Evolutionary conservation across 116 monocot species (phyloP).

Genomic region (Posidonia oceanica): DNA sequence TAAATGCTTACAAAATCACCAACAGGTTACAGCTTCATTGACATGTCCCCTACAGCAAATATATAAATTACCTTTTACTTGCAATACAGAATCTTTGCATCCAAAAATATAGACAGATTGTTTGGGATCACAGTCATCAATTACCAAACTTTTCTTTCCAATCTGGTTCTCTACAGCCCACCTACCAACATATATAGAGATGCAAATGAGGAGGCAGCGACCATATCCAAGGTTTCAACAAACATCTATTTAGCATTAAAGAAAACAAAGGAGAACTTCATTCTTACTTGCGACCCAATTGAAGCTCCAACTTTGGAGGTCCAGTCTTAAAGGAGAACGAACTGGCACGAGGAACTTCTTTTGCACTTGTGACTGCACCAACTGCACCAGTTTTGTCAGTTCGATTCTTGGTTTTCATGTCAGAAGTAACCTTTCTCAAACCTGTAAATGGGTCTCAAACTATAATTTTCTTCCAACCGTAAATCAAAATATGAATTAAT

Average conservation of each 20-base stretch:
- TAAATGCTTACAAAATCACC: not conserved
- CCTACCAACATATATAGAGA: conserved; percentile 20
- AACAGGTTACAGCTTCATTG: not conserved
- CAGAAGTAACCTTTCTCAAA: conserved; percentile 71
- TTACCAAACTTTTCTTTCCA: conserved; percentile 72
- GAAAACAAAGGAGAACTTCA: not conserved
- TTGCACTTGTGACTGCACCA: conserved; percentile 25
- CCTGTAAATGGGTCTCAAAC: conserved; percentile 25
- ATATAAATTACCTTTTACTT: conserved; percentile 67
- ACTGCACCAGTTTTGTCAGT: conserved; percentile 62
- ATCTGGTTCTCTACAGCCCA: conserved; percentile 96
- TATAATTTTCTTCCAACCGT: too few species aligned
- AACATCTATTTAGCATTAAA: not conserved
- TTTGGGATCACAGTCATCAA: conserved; percentile 90
- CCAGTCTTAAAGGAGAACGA: conserved; percentile 52
- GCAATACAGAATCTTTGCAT: conserved; percentile 92
- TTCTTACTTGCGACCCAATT: conserved; percentile 94
- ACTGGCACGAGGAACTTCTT: conserved; percentile 27
- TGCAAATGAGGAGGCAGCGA: not conserved
- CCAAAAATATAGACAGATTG: conserved; percentile 95
- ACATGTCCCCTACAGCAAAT: not conserved
- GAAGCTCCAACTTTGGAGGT: conserved; percentile 89
- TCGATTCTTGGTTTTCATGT: conserved; percentile 83
- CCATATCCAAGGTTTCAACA: not conserved
- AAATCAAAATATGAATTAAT: not conserved